phyloP scores from a whole-genome alignment of 2,329 filamentous ascomycete genomes.

The Cyphellophora attinorum region DNA sequence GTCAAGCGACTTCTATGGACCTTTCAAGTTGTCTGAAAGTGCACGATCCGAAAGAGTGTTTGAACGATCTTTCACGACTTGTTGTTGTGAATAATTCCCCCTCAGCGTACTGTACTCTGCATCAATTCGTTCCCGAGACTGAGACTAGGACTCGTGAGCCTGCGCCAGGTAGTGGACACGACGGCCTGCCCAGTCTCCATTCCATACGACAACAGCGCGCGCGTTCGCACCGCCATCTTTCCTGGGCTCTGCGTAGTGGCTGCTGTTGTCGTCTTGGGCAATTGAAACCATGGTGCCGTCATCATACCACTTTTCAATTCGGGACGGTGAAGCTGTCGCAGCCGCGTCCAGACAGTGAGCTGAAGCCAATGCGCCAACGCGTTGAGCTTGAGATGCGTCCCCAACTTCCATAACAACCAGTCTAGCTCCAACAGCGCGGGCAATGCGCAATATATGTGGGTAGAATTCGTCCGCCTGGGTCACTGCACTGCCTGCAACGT shows the following conservation, averaged over 20 bases:
- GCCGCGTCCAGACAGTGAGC: conserved; percentile 1
- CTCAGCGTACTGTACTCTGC: too few species aligned
- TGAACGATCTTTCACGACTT: too few species aligned
- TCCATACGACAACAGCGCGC: conserved; percentile 6
- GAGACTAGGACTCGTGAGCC: too few species aligned
- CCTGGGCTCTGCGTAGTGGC: not conserved
- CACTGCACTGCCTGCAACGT: conserved; percentile 16
- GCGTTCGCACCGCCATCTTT: not conserved
- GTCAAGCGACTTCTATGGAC: too few species aligned
- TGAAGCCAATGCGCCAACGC: conserved; percentile 42
- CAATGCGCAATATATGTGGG: conserved; percentile 50
- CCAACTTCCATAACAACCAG: conserved; percentile 63
- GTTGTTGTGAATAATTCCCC: too few species aligned
- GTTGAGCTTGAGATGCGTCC: conserved; percentile 55
- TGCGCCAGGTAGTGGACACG: too few species aligned
- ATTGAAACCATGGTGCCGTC: conserved; percentile 4
- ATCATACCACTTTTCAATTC: conserved; percentile 15
- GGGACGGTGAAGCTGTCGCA: not conserved
- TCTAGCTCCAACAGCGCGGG: conserved; percentile 38
- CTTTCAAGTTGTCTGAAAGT: too few species aligned
- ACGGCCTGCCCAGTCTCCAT: conserved; percentile 1
- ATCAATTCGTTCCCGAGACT: too few species aligned
- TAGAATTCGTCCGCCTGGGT: conserved; percentile 54
- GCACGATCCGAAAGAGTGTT: too few species aligned
- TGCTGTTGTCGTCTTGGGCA: not conserved